Evolutionary conservation across 2,329 filamentous ascomycete genomes (phyloP), one percentile per base, ranked within the genome.

Genomic region (Colletotrichum sansevieriae): DNA sequence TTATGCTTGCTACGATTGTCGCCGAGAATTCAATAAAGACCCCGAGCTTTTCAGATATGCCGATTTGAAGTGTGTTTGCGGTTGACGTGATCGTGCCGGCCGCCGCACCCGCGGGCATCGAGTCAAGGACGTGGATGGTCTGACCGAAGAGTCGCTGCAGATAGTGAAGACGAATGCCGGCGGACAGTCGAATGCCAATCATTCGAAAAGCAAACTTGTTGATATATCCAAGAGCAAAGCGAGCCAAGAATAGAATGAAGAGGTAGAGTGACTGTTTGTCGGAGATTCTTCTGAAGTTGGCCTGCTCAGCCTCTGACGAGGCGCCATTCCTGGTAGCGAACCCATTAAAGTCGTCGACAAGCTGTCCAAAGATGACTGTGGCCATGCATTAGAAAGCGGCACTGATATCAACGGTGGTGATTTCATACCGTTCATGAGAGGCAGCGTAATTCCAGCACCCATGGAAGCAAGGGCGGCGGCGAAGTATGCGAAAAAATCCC

Each of bases 221-320:
- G 68, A 90, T 80, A 71, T 92, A 93, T 68, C 86, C 87, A 46
- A 92, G 79, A 18, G 80, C 75, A 72, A 92, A 90, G 55, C 90
- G 88, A 13, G 81, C 91, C 46, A 94, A 78, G 76, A 94, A 94
- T 7, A 94, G 81, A 63, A 88, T 88, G 63, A 94, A 86, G 73
- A 94, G 89, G 77, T 90, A 92, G 0, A 94, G 79, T 77, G 86
- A 78, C 67, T 86, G 80, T 55, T 73, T 78, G 71, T 87, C 82
- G 37, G 87, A 72, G 11, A 72, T 73, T 2, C 71, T 67, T 18
- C 77, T 72, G 71, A 89, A 88, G 6, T 81, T 70, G 3, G 71
- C 75, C 54, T 76, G 77, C 4, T 78, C 75, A 4, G 73, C 70
- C 9, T 76, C 79, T 3, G 79, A 29, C 8, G 29, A 8, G 29